A percentile compares a stretch with the other conserved stretches of the same genome.
phyloP scores from a whole-genome alignment of 805 yeast genomes.

The Lipomyces chichibuensis region DNA sequence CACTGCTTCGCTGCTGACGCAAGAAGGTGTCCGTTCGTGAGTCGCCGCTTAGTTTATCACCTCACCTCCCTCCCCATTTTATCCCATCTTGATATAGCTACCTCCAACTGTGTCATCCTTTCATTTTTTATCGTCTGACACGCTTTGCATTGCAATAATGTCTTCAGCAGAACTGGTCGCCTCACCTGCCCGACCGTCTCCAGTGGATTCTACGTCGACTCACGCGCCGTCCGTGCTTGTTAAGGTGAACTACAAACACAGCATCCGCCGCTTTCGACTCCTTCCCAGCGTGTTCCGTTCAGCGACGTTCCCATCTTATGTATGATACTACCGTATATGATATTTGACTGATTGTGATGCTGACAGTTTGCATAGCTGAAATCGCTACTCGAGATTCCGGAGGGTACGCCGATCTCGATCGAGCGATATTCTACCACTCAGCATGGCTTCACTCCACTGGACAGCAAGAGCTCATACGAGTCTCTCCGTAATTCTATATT shows the following conservation, averaged over 20 bases:
- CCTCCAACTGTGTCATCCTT: neutral
- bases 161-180: neutral
- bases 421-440: constrained; percentile 28
- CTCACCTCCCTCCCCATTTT: neutral
- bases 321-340: constrained; percentile 5
- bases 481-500: constrained; percentile 24
- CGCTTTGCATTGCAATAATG: neutral
- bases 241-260: constrained; percentile 24
- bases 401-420: constrained; percentile 9
- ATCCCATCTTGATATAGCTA: neutral
- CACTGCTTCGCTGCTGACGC: neutral
- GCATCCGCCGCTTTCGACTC: constrained; percentile 27
- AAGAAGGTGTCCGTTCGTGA: neutral
- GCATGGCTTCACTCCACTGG: constrained; percentile 22
- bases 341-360: neutral
- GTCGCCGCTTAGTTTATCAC: neutral
- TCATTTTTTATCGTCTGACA: neutral
- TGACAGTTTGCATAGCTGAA: constrained; percentile 20
- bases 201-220: constrained; percentile 1
- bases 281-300: constrained; percentile 3
- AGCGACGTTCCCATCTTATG: constrained; percentile 9
- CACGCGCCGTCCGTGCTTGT: constrained; percentile 21
- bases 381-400: constrained; percentile 26
- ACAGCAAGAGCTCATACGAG: constrained; percentile 19
- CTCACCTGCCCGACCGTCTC: constrained; percentile 1